Conservation (phyloP, 1,284 basidiomycete species). For the Apiotrichum gamsii region DNA sequence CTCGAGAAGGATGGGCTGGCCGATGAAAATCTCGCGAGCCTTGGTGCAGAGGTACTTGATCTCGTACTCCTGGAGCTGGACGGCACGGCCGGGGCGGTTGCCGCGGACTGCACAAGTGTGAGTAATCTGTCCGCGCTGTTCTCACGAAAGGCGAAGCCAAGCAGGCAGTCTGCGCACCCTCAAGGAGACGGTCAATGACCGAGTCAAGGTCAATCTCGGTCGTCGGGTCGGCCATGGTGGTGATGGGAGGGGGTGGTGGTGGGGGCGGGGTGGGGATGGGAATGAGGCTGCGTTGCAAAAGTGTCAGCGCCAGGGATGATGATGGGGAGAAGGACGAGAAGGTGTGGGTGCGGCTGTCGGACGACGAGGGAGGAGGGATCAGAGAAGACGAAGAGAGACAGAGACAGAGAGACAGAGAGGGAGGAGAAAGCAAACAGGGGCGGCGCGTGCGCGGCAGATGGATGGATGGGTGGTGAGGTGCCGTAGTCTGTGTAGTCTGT, state of each 20-base stretch:
- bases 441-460: too few species aligned
- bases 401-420: too few species aligned
- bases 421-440: too few species aligned
- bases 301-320: too few species aligned
- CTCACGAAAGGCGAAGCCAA: not conserved
- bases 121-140: not conserved
- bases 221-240: constrained; percentile 49
- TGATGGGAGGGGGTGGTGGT: not conserved
- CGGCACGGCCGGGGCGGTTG: constrained; percentile 56
- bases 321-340: too few species aligned
- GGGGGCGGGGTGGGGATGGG: not conserved
- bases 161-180: constrained; percentile 61
- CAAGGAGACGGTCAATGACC: constrained; percentile 91
- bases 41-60: constrained; percentile 58
- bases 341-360: too few species aligned
- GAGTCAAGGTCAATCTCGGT: constrained; percentile 92
- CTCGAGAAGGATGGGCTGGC: constrained; percentile 58
- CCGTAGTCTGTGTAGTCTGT: too few species aligned
- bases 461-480: too few species aligned
- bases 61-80: constrained; percentile 57
- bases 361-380: too few species aligned
- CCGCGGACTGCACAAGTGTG: constrained; percentile 51
- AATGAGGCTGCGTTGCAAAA: too few species aligned
- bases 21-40: constrained; percentile 58
- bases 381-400: too few species aligned